Evolutionary conservation across 257 asterid species (phyloP).

Genomic region (Solanum sejunctum): DNA sequence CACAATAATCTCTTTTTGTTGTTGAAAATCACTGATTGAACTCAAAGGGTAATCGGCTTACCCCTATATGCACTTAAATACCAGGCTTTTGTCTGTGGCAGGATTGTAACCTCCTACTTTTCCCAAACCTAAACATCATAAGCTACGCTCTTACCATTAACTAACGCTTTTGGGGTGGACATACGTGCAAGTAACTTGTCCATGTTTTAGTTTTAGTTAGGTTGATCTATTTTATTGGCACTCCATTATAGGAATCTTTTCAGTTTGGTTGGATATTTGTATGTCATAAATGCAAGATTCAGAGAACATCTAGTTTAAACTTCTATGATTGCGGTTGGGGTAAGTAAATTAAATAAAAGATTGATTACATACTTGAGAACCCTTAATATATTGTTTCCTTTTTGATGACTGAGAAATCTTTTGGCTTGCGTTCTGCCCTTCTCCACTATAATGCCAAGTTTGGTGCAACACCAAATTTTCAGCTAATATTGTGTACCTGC

Average conservation of each 20-base stretch:
- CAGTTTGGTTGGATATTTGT: not conserved
- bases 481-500: not conserved
- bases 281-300: not conserved
- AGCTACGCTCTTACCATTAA: not conserved
- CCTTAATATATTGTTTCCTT: not conserved
- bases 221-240: not conserved
- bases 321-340: not conserved
- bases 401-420: not conserved
- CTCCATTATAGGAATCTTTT: not conserved
- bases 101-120: not conserved
- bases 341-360: not conserved
- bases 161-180: not conserved
- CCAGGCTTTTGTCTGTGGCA: not conserved
- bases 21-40: not conserved
- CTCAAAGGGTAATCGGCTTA: not conserved
- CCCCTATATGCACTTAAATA: not conserved
- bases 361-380: not conserved
- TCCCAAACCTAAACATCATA: not conserved
- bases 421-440: not conserved
- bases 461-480: not conserved
- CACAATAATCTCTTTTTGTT: not conserved
- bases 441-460: not conserved
- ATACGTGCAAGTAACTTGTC: not conserved
- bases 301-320: not conserved
- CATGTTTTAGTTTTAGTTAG: not conserved